Conservation (phyloP, 2,329 filamentous ascomycete species). For the Orbilia brochopaga region DNA sequence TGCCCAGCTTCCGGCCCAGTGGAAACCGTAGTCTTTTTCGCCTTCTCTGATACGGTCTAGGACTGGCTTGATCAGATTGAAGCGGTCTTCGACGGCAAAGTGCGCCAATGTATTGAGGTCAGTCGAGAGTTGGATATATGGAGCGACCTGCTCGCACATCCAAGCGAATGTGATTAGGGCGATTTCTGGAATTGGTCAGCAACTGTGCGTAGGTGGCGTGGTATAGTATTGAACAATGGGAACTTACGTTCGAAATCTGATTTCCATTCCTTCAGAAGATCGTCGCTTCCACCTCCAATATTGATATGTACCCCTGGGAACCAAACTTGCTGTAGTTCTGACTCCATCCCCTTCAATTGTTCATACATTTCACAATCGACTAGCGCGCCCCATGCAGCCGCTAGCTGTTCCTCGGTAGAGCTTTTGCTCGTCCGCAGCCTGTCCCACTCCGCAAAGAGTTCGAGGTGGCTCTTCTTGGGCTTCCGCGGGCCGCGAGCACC, state of each 20-base stretch:
- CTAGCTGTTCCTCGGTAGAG: slow-evolving; percentile 3
- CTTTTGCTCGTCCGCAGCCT: neutral
- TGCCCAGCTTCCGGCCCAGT: neutral
- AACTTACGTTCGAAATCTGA: slow-evolving; percentile 27
- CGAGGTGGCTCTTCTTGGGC: slow-evolving; percentile 35
- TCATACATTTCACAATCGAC: slow-evolving; percentile 5
- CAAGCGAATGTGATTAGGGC: slow-evolving; percentile 47
- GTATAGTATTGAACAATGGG: neutral
- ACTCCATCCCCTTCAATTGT: slow-evolving; percentile 4
- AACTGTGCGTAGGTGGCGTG: too few relatives aligned
- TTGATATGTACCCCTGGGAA: slow-evolving; percentile 59
- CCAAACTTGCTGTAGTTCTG: slow-evolving; percentile 60
- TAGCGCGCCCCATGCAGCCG: neutral
- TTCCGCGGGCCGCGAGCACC: slow-evolving; percentile 44
- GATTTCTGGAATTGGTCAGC: slow-evolving; percentile 19
- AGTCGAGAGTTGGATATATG: slow-evolving; percentile 35
- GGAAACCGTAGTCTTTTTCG: neutral
- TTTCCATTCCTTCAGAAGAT: slow-evolving; percentile 19
- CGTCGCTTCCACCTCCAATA: slow-evolving; percentile 61
- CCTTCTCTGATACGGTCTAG: slow-evolving; percentile 1
- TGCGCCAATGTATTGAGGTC: slow-evolving; percentile 6
- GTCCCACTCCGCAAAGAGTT: slow-evolving; percentile 11
- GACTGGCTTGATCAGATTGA: slow-evolving; percentile 22
- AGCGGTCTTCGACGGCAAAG: slow-evolving; percentile 29
- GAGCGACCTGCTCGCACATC: slow-evolving; percentile 49